Conservation (phyloP, 345 rosid species). For the Jatropha curcas region DNA sequence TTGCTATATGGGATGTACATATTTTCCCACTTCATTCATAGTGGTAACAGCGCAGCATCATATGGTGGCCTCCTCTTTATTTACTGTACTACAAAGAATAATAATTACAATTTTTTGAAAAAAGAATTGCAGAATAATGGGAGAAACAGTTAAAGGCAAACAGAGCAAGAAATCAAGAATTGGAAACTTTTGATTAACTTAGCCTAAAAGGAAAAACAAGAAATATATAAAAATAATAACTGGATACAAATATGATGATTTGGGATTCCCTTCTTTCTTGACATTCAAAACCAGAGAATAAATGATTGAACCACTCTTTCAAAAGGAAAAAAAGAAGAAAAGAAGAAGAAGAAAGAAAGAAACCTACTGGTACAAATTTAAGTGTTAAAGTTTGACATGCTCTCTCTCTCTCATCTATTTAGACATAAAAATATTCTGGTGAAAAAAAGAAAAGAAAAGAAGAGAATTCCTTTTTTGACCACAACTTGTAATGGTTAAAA, state of each 20-base stretch:
- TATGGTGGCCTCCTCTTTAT: neutral
- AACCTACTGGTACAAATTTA: neutral
- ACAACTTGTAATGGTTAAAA: constrained; percentile 18
- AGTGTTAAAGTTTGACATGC: neutral
- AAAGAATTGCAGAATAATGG: neutral
- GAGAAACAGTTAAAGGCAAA: neutral
- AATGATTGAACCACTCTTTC: neutral
- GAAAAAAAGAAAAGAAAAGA: neutral
- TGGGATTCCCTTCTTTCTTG: constrained; percentile 24
- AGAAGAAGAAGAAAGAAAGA: too few species aligned
- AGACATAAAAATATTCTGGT: neutral
- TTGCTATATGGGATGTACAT: constrained; percentile 4
- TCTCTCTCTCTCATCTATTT: neutral
- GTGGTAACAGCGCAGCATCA: constrained; percentile 11
- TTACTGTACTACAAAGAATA: neutral
- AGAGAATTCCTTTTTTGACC: constrained; percentile 21
- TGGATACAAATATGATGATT: neutral
- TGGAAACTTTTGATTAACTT: constrained; percentile 1
- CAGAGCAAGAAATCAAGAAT: neutral
- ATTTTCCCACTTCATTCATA: constrained; percentile 8
- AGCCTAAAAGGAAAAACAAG: neutral
- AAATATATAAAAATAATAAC: neutral
- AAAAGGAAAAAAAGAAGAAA: neutral
- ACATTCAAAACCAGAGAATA: constrained; percentile 15
- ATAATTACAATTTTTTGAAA: neutral